Percentiles rank a stretch among this genome's conserved stretches.
These are phyloP conservation scores for Lathyrus tuberosus DNA, from an alignment of 306 rosid genomes.

Conservation along the genomic window DNA sequence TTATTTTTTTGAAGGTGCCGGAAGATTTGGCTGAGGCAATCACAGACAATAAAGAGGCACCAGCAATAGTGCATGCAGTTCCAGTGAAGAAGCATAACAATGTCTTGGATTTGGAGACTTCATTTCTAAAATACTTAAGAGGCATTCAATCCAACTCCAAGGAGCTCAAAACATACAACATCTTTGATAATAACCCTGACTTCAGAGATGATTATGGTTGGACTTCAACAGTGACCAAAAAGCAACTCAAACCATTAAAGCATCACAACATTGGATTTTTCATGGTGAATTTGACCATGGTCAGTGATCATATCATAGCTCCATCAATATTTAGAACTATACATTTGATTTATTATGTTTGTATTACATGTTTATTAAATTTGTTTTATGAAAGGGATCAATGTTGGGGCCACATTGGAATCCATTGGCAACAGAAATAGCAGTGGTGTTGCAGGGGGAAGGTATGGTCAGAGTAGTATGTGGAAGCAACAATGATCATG, in stretches of 20 bases:
- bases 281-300: constrained; percentile 77
- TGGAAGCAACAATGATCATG: constrained; percentile 46
- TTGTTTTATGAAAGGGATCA: constrained; percentile 54
- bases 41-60: constrained; percentile 42
- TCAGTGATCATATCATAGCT: constrained; percentile 34
- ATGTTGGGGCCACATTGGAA: constrained; percentile 98
- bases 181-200: constrained; percentile 59
- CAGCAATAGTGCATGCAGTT: constrained; percentile 66
- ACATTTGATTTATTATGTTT: too few species aligned
- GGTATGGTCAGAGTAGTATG: constrained; percentile 77
- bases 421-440: constrained; percentile 71
- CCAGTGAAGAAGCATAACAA: constrained; percentile 40
- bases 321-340: neutral
- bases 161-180: constrained; percentile 47
- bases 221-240: constrained; percentile 69
- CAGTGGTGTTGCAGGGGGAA: constrained; percentile 60
- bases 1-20: constrained; percentile 58
- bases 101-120: constrained; percentile 53
- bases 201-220: constrained; percentile 67
- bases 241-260: constrained; percentile 43
- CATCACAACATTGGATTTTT: constrained; percentile 61
- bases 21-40: constrained; percentile 65
- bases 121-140: constrained; percentile 42
- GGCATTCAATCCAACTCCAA: constrained; percentile 41
- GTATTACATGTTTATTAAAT: neutral